phyloP scores from a whole-genome alignment of 148 eudicot species.

The Cornus suecica region DNA sequence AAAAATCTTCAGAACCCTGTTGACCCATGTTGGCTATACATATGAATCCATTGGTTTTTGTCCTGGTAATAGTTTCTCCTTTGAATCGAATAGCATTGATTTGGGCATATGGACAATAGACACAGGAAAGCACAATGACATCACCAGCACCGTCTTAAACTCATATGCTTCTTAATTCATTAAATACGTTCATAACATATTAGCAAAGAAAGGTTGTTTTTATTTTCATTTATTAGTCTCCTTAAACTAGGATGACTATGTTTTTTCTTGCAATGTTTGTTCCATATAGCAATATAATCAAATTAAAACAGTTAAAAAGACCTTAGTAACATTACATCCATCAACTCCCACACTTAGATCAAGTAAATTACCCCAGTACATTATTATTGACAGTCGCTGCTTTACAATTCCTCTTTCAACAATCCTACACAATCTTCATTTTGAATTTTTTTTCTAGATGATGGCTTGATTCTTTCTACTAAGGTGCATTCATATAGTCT shows the following conservation, averaged over 20 bases:
- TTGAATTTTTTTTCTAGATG: neutral
- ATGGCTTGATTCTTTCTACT: neutral
- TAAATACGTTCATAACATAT: neutral
- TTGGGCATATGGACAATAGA: neutral
- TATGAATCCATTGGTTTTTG: neutral
- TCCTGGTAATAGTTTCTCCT: neutral
- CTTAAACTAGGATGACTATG: neutral
- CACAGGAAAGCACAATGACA: neutral
- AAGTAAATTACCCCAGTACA: neutral
- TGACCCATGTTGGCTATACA: neutral
- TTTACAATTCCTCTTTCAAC: neutral
- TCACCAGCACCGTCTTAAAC: neutral
- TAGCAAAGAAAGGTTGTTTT: neutral
- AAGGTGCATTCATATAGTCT: neutral
- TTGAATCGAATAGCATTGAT: neutral
- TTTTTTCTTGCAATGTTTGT: neutral
- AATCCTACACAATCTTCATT: neutral
- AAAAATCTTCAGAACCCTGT: neutral
- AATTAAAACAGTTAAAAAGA: neutral
- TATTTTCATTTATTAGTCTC: neutral
- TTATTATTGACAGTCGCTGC: neutral
- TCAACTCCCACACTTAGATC: neutral
- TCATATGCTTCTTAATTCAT: neutral
- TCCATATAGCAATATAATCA: neutral
- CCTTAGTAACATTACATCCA: neutral